Conservation (phyloP, 73 alveolate species). For the Tetrahymena elliotti region DNA sequence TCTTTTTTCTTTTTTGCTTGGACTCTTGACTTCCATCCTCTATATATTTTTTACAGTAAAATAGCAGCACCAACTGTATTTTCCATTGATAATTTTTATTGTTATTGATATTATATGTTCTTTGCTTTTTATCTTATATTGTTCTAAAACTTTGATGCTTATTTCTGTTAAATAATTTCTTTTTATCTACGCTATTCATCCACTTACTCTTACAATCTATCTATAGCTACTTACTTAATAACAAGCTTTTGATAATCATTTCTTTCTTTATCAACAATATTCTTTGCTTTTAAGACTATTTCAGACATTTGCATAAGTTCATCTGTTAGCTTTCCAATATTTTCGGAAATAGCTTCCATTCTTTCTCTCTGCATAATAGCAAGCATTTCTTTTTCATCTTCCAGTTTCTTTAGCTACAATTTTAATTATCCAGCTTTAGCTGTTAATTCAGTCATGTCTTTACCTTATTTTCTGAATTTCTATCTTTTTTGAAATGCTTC, state of each 20-base stretch:
- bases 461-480: not conserved
- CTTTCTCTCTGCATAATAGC: not conserved
- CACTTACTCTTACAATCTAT: not conserved
- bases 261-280: not conserved
- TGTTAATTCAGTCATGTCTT: not conserved
- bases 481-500: not conserved
- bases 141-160: not conserved
- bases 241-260: not conserved
- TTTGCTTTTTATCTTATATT: not conserved
- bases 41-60: not conserved
- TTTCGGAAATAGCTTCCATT: not conserved
- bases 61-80: not conserved
- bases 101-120: not conserved
- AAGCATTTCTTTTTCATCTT: not conserved
- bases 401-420: not conserved
- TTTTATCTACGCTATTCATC: not conserved
- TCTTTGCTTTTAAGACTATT: not conserved
- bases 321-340: not conserved
- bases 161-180: not conserved
- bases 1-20: not conserved
- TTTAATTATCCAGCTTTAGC: not conserved
- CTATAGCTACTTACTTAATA: not conserved
- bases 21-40: not conserved
- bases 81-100: not conserved
- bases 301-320: not conserved